phyloP scores from a whole-genome alignment of 441 rosid genomes.

The Euphorbia schlechtendalii region DNA sequence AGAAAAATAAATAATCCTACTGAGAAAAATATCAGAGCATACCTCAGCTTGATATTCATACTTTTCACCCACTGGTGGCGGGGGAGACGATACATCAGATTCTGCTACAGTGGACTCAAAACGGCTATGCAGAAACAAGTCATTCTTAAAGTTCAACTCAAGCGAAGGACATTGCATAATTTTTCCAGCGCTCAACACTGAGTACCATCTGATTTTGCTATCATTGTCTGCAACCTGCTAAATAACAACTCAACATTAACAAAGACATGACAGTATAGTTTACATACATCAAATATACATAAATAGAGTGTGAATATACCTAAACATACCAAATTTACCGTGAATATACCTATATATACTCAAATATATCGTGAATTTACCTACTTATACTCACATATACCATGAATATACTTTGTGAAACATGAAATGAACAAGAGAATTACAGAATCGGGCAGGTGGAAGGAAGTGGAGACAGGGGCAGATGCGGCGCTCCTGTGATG shows the following conservation, averaged over 20 bases:
- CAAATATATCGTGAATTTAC: no score
- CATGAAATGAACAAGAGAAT: not conserved
- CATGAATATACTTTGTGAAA: no score
- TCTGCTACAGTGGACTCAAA: conserved; percentile 59
- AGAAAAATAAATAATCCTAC: conserved; percentile 2
- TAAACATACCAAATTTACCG: no score
- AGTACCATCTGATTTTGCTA: conserved; percentile 45
- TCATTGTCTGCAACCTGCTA: conserved; percentile 40
- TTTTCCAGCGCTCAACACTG: conserved; percentile 39
- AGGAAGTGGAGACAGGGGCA: conserved; percentile 31
- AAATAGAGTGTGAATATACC: no score
- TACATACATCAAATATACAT: not conserved
- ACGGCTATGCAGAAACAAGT: conserved; percentile 41
- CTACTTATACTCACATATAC: no score
- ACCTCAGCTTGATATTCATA: conserved; percentile 94
- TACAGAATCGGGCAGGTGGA: conserved; percentile 36
- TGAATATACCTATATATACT: no score
- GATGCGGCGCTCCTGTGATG: conserved; percentile 31
- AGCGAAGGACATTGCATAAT: conserved; percentile 19
- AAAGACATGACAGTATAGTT: not conserved
- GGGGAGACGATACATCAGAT: conserved; percentile 50
- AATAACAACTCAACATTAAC: not conserved
- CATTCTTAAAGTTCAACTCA: conserved; percentile 29
- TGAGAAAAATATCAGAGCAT: conserved; percentile 5
- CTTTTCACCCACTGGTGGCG: conserved; percentile 59